These are phyloP conservation scores for Spathaspora sp. DNA, from an alignment of 1,139 yeast genomes.

Conservation along the genomic window DNA sequence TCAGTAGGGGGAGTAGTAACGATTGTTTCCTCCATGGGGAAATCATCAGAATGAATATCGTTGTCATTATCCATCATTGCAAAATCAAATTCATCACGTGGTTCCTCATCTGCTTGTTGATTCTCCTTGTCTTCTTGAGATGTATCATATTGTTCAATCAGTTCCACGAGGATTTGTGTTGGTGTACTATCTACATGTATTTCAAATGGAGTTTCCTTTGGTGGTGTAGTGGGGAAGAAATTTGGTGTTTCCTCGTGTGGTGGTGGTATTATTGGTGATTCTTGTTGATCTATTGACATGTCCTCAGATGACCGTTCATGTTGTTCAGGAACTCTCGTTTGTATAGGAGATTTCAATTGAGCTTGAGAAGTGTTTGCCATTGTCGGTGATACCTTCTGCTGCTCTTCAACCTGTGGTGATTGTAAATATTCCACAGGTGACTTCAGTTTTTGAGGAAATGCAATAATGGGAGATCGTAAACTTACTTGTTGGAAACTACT, in stretches of 20 bases:
- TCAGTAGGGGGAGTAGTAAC: neutral
- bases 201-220: neutral
- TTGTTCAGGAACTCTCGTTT: too few relatives aligned
- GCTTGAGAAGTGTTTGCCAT: neutral
- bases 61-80: conserved; percentile 1
- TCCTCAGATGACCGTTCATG: too few relatives aligned
- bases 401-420: too few relatives aligned
- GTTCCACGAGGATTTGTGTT: neutral
- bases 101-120: neutral
- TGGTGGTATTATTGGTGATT: too few relatives aligned
- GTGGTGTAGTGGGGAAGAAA: neutral
- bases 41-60: neutral
- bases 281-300: too few relatives aligned
- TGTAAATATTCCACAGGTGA: too few relatives aligned
- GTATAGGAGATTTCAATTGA: neutral
- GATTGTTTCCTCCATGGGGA: neutral
- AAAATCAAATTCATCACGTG: neutral
- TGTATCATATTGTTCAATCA: too few relatives aligned
- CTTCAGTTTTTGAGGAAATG: too few relatives aligned
- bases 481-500: neutral
- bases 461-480: too few relatives aligned
- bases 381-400: neutral
- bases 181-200: neutral
- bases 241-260: neutral
- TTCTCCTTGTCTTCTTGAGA: neutral